A percentile compares a stretch with the other conserved stretches of the same genome.
Evolutionary conservation across 2,329 filamentous ascomycete genomes (phyloP).

Genomic region (Aspergillus floridensis): DNA sequence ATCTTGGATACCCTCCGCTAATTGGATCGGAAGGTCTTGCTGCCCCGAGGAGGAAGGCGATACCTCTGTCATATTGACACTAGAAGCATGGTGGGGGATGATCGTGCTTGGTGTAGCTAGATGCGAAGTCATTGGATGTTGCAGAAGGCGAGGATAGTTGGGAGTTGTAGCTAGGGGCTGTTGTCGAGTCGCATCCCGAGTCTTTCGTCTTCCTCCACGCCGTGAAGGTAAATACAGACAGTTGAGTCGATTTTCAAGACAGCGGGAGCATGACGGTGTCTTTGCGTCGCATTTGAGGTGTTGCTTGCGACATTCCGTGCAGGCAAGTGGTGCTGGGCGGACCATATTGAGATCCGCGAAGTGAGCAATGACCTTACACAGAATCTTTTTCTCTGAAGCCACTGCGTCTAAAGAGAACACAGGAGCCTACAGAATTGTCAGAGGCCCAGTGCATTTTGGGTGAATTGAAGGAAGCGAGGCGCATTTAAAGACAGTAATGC

Average conservation of each 20-base stretch:
- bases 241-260: conserved; percentile 54
- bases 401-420: not conserved
- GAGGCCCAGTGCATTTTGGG: not conserved
- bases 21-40: conserved; percentile 17
- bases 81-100: not conserved
- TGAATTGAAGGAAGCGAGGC: not conserved
- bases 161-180: conserved; percentile 1
- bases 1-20: conserved; percentile 14
- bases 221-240: conserved; percentile 72
- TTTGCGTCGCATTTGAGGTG: conserved; percentile 73
- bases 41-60: conserved; percentile 6
- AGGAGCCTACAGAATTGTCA: not conserved
- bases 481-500: not conserved
- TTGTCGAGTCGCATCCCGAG: conserved; percentile 19
- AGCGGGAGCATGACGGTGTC: conserved; percentile 64
- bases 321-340: conserved; percentile 41
- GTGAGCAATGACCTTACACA: not conserved
- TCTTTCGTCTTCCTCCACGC: conserved; percentile 53
- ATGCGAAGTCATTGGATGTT: not conserved
- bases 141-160: conserved; percentile 10
- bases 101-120: not conserved
- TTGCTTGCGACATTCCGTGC: conserved; percentile 49
- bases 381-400: not conserved
- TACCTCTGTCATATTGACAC: not conserved
- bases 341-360: conserved; percentile 1